Evolutionary conservation across 2,329 filamentous ascomycete species (phyloP), one percentile per base, ranked within the genome.

Genomic region (Macrophomina phaseolina): DNA sequence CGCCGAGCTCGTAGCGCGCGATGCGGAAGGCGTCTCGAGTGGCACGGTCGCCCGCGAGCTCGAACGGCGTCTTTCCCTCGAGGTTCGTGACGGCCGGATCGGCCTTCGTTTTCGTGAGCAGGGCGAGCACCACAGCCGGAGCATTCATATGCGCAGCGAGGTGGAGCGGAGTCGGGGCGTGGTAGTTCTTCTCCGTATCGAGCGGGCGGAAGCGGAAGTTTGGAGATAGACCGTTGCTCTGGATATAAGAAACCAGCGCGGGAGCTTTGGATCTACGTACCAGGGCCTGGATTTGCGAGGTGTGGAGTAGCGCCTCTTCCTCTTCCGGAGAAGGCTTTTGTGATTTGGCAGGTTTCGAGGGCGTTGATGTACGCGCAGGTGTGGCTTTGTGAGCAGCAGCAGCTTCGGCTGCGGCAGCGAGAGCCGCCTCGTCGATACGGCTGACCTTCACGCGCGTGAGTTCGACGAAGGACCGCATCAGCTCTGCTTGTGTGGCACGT

Each of bases 381-480:
- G 77, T 73, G 28, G 74, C 70, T 67, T 74, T 77, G 76, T 83
- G 51, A 70, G 72, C 64, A 68, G 72, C 67, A 73, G 78, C 73
- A 16, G 85, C 79, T 67, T 81, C 79, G 11, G 81, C 81, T 38
- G 86, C 80, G 6, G 78, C 78, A 18, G 81, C 80, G 6, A 90
- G 77, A 12, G 88, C 85, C 3, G 83, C 85, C 69, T 93, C 90
- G 67, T 92, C 86, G 34, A 98, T 86, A 69, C 91, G 90, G 58
- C 88, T 89, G 55, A 97, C 85, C 78, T 99, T 97, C 16, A 97
- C 85, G 16, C 95, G 85, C 0, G 95, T 99, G 38, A 99, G 85
- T 80, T 99, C 95, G 69, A 97, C 91, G 73, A 97, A 99, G 0
- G 91, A 91, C 46, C 94, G 88, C 91, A 98, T 95, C 0, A 99